Percentiles rank a stretch among this genome's conserved stretches.
Conservation (phyloP, 192 early-diverging fungal species). For the Dissophora ornata region DNA sequence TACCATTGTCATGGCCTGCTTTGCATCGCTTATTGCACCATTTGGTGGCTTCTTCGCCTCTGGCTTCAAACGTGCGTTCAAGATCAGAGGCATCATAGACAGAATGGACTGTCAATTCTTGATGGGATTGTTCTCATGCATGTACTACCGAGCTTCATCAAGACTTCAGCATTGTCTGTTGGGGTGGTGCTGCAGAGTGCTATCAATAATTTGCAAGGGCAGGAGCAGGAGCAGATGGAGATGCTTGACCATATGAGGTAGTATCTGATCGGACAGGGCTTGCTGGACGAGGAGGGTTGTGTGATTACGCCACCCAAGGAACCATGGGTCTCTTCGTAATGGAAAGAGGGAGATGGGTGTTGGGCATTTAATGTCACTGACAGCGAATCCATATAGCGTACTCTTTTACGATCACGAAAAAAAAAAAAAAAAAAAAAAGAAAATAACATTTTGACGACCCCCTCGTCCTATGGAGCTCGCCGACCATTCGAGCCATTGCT, state of each 20-base stretch:
- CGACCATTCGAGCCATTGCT: no score
- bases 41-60: conserved; percentile 99
- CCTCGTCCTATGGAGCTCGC: no score
- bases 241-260: conserved; percentile 53
- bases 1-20: conserved; percentile 86
- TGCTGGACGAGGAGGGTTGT: conserved; percentile 48
- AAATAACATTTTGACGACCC: no score
- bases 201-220: conserved; percentile 41
- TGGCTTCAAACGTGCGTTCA: conserved; percentile 96
- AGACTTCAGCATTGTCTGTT: conserved; percentile 57
- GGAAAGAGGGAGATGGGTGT: background rate
- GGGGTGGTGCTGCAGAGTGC: conserved; percentile 44
- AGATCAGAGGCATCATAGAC: conserved; percentile 96
- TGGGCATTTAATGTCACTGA: background rate
- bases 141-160: conserved; percentile 92
- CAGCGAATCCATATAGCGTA: no score
- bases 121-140: conserved; percentile 93
- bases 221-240: conserved; percentile 56
- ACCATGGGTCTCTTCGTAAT: conserved; percentile 40
- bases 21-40: conserved; percentile 95
- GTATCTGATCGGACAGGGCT: conserved; percentile 55
- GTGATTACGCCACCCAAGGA: conserved; percentile 50
- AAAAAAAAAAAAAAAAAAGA: no score
- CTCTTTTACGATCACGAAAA: no score
- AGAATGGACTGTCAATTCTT: conserved; percentile 99